phyloP scores from a whole-genome alignment of 2,329 filamentous ascomycete species.

The Ceratocystis diversiconidia region DNA sequence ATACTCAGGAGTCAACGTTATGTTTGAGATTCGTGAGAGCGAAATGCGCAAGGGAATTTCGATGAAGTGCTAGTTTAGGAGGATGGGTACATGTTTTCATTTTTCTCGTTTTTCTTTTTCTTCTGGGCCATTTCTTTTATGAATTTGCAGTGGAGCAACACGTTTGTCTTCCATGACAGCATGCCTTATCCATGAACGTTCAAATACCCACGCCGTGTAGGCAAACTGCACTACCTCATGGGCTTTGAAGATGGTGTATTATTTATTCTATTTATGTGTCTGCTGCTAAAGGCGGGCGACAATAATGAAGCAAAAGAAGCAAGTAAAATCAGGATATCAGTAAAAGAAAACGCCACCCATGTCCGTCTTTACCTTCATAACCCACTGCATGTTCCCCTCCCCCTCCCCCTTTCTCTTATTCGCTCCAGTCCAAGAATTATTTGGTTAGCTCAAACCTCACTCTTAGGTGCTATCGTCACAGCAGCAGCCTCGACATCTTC shows the following conservation, averaged over 20 bases:
- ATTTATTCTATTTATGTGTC: background rate
- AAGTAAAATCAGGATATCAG: background rate
- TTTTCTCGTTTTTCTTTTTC: background rate
- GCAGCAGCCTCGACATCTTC: conserved; percentile 22
- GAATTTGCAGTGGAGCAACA: background rate
- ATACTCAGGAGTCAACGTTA: conserved; percentile 78
- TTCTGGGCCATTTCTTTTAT: background rate
- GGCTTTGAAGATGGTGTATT: background rate
- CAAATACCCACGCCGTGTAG: background rate
- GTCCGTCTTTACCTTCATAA: background rate
- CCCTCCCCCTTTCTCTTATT: background rate
- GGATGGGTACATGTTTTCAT: background rate
- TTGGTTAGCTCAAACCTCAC: background rate
- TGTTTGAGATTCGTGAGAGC: conserved; percentile 86
- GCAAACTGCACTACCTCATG: background rate
- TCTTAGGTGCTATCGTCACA: conserved; percentile 3
- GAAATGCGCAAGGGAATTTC: conserved; percentile 71
- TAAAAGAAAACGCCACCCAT: background rate
- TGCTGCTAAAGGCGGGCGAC: background rate
- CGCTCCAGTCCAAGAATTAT: background rate
- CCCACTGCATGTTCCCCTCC: too few relatives aligned
- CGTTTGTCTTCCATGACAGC: background rate
- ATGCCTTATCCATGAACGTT: background rate
- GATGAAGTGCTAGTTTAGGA: conserved; percentile 46
- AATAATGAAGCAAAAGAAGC: background rate